Percentiles rank a stretch among this genome's conserved stretches.
phyloP scores from a whole-genome alignment of 2,329 filamentous ascomycete species.

The Rhinocladiella similis region DNA sequence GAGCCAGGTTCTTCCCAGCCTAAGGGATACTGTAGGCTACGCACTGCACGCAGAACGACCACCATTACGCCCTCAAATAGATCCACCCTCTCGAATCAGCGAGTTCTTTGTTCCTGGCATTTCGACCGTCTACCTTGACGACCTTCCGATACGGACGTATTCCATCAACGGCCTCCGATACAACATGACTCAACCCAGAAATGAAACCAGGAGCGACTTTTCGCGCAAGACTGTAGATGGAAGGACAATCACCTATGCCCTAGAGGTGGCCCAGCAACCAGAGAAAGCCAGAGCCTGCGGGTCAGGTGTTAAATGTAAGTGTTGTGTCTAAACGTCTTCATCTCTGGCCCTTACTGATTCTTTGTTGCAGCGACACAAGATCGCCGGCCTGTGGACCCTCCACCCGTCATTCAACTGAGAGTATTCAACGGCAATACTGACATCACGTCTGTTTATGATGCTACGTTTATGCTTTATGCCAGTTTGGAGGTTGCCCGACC shows the following conservation, averaged over 20 bases:
- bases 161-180: slow-evolving; percentile 32
- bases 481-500: slow-evolving; percentile 83
- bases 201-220: slow-evolving; percentile 56
- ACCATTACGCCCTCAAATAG: slow-evolving; percentile 9
- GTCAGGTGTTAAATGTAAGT: slow-evolving; percentile 88
- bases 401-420: slow-evolving; percentile 87
- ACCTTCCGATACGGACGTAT: slow-evolving; percentile 19
- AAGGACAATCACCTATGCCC: slow-evolving; percentile 74
- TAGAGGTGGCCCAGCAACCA: slow-evolving; percentile 90
- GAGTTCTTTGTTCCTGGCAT: slow-evolving; percentile 20
- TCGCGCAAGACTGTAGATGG: slow-evolving; percentile 70
- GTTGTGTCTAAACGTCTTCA: slow-evolving; percentile 1
- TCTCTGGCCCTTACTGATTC: slow-evolving; percentile 19
- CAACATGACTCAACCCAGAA: slow-evolving; percentile 51
- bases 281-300: slow-evolving; percentile 93
- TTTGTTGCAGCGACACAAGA: slow-evolving; percentile 69
- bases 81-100: slow-evolving; percentile 1
- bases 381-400: slow-evolving; percentile 88
- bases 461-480: slow-evolving; percentile 96
- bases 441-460: slow-evolving; percentile 88
- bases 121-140: slow-evolving; percentile 19
- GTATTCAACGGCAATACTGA: slow-evolving; percentile 75
- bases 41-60: slow-evolving; percentile 11
- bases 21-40: slow-evolving; percentile 13
- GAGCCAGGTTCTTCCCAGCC: slow-evolving; percentile 7